Conservation (phyloP, 2,329 filamentous ascomycete genomes). For the Fusarium graminum region DNA sequence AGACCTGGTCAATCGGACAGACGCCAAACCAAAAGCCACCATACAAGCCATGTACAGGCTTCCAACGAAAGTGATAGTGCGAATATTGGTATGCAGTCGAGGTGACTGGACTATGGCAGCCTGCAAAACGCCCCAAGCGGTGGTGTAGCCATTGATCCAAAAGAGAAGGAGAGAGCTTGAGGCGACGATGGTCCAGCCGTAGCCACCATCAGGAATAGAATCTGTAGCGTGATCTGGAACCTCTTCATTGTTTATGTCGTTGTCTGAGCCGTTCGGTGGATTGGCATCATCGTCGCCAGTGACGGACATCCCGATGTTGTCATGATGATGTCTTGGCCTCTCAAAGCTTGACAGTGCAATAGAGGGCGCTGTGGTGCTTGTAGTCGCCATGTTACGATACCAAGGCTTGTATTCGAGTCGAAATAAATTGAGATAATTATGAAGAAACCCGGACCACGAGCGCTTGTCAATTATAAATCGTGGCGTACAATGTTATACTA, state of each 20-base stretch:
- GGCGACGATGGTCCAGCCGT: slow-evolving; percentile 20
- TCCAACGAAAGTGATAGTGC: slow-evolving; percentile 12
- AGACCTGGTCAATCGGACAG: background rate
- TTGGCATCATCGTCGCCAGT: background rate
- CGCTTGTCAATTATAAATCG: background rate
- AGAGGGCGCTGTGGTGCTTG: background rate
- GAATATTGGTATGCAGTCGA: background rate
- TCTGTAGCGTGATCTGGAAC: slow-evolving; percentile 10
- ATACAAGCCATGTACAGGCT: slow-evolving; percentile 10
- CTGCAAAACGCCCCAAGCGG: slow-evolving; percentile 15
- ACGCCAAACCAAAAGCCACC: background rate
- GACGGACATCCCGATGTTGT: background rate
- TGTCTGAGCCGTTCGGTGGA: background rate
- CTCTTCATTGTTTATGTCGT: background rate
- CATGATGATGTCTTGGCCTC: background rate
- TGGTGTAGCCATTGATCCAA: slow-evolving; percentile 14
- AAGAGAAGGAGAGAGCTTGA: background rate
- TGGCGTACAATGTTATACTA: background rate
- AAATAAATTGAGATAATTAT: background rate
- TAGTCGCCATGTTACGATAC: background rate
- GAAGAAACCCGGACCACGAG: no score
- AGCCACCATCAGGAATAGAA: slow-evolving; percentile 15
- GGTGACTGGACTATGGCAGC: background rate
- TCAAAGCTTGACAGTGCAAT: background rate
- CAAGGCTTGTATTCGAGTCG: background rate